These are phyloP conservation scores for Cercophora samala DNA, from an alignment of 495 filamentous ascomycete species.

Conservation along the genomic window DNA sequence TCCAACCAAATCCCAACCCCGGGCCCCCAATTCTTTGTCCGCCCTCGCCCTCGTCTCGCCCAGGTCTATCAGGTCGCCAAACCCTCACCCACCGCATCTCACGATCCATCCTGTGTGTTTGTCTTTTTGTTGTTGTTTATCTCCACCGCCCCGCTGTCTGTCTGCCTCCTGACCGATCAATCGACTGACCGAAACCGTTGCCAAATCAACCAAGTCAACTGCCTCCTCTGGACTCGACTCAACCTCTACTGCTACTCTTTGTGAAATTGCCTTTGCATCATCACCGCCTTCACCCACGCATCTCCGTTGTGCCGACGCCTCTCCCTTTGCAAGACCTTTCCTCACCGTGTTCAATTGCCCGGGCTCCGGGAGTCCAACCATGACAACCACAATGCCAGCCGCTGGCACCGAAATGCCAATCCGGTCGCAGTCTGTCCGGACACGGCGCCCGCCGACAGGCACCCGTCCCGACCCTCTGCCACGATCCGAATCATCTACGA, in stretches of 20 bases:
- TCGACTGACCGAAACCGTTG: conserved; percentile 1
- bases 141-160: conserved; percentile 12
- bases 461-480: conserved; percentile 32
- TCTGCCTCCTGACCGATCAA: conserved; percentile 12
- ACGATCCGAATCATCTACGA: conserved; percentile 33
- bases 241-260: conserved; percentile 3
- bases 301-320: not conserved
- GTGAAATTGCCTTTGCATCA: conserved; percentile 4
- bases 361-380: conserved; percentile 13
- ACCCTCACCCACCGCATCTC: conserved; percentile 6
- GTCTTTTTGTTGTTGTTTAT: conserved; percentile 1
- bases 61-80: no score
- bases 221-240: not conserved
- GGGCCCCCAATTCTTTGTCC: conserved; percentile 30
- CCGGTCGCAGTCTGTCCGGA: conserved; percentile 37
- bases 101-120: not conserved
- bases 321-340: not conserved
- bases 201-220: not conserved
- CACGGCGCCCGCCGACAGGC: conserved; percentile 33
- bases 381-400: conserved; percentile 32
- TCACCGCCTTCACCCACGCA: not conserved
- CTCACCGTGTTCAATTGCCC: not conserved
- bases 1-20: conserved; percentile 19
- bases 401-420: conserved; percentile 33
- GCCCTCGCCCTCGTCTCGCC: not conserved